A percentile compares a stretch with the other conserved stretches of the same genome.
phyloP scores from a whole-genome alignment of 352 stramenopile species.

The Pseudoperonospora humuli region DNA sequence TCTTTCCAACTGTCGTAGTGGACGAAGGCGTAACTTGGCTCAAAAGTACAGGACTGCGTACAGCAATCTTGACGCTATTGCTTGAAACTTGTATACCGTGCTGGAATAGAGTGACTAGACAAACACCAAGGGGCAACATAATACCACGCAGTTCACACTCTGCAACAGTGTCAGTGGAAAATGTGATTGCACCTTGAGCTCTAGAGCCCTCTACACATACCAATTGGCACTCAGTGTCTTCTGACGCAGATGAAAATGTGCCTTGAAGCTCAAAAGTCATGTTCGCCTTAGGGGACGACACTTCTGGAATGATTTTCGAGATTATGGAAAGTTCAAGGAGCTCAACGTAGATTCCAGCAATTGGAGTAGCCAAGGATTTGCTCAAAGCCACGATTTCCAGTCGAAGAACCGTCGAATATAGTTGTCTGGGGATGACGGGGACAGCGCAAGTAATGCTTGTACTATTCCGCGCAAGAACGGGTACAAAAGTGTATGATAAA shows the following conservation, averaged over 20 bases:
- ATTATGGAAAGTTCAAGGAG: conserved; percentile 22
- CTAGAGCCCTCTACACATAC: conserved; percentile 3
- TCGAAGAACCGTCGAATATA: conserved; percentile 17
- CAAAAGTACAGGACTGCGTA: conserved; percentile 8
- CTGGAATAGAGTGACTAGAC: conserved; percentile 20
- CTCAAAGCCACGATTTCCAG: conserved; percentile 11
- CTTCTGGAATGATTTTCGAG: conserved; percentile 7
- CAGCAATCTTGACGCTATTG: conserved; percentile 10
- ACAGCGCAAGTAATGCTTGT: conserved; percentile 23
- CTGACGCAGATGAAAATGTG: conserved; percentile 19
- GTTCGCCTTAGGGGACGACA: conserved; percentile 3
- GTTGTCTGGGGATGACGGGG: conserved; percentile 10
- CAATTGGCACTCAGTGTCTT: conserved; percentile 18
- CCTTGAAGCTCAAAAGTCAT: conserved; percentile 25
- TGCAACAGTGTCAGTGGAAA: conserved; percentile 13
- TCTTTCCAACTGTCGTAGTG: conserved; percentile 18
- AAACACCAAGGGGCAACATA: conserved; percentile 4
- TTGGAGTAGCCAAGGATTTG: neutral
- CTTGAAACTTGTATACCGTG: conserved; percentile 21
- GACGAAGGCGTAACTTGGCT: conserved; percentile 16
- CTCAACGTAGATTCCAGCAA: conserved; percentile 12
- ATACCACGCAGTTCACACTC: conserved; percentile 18
- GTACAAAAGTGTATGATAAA: conserved; percentile 4
- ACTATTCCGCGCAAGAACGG: conserved; percentile 4
- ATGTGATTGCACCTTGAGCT: conserved; percentile 1